Conservation (phyloP, 768 basidiomycete species). For the Termitomyces sp. region DNA sequence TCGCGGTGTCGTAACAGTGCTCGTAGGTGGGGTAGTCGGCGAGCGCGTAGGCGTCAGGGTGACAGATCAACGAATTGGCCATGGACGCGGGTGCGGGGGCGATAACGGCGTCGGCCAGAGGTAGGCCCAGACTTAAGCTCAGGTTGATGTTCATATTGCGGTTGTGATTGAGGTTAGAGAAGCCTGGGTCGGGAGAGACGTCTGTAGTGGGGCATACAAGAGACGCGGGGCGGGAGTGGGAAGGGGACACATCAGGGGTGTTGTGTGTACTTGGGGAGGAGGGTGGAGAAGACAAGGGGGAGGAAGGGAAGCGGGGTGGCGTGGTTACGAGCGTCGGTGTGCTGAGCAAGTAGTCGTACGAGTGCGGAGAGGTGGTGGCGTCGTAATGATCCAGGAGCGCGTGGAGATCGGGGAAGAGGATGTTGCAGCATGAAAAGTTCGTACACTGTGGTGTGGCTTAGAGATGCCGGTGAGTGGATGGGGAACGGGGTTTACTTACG, state of each 20-base stretch:
- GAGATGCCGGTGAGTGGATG: not conserved
- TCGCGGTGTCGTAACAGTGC: slow-evolving; percentile 16
- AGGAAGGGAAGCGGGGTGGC: not conserved
- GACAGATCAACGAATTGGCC: not conserved
- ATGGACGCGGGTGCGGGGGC: not conserved
- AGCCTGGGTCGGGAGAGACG: too few relatives aligned
- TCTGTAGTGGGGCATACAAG: not conserved
- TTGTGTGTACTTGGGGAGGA: not conserved
- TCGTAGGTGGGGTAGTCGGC: slow-evolving; percentile 17
- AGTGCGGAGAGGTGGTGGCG: not conserved
- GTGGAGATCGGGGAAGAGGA: slow-evolving; percentile 36
- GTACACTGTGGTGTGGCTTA: slow-evolving; percentile 9
- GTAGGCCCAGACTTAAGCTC: not conserved
- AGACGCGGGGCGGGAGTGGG: too few relatives aligned
- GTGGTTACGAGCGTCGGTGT: not conserved
- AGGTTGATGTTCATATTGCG: not conserved
- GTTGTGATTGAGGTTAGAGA: not conserved
- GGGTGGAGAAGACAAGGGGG: not conserved
- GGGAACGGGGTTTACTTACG: slow-evolving; percentile 3
- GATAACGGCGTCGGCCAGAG: not conserved
- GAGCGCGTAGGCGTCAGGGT: slow-evolving; percentile 8
- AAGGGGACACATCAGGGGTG: not conserved
- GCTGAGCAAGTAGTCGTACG: not conserved
- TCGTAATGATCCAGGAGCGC: slow-evolving; percentile 43
- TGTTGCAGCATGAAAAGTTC: slow-evolving; percentile 41